phyloP scores from a whole-genome alignment of 305 asterid species.

The Petunia hybrid region DNA sequence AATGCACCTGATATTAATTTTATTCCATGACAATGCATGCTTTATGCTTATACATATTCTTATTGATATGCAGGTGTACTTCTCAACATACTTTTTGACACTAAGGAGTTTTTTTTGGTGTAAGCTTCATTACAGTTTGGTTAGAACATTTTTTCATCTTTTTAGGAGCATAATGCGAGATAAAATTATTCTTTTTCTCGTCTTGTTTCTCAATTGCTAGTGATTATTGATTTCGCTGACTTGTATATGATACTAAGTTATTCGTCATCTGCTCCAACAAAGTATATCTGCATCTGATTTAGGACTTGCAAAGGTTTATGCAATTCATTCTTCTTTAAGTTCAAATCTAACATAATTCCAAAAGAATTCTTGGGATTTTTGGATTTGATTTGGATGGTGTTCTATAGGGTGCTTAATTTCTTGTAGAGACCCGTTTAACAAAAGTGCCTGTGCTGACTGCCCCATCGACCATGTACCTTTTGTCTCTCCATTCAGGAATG shows the following conservation, averaged over 20 bases:
- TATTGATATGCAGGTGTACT: constrained; percentile 57
- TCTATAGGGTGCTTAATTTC: neutral
- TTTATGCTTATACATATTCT: constrained; percentile 32
- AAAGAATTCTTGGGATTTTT: constrained; percentile 26
- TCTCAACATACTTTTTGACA: constrained; percentile 50
- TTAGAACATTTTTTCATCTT: constrained; percentile 44
- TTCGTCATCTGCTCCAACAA: neutral
- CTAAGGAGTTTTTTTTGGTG: constrained; percentile 49
- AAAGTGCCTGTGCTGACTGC: constrained; percentile 13
- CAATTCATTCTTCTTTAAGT: constrained; percentile 14
- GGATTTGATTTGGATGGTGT: constrained; percentile 1
- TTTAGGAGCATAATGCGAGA: constrained; percentile 45
- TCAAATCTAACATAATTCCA: constrained; percentile 1
- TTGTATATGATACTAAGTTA: constrained; percentile 1
- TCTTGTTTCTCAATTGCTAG: constrained; percentile 24
- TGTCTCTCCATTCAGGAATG: constrained; percentile 17
- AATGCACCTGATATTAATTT: neutral
- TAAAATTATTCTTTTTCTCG: constrained; percentile 33
- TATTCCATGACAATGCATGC: constrained; percentile 19
- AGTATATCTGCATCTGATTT: constrained; percentile 27
- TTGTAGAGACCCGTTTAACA: constrained; percentile 13
- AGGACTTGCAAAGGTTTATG: constrained; percentile 6
- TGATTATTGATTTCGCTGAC: constrained; percentile 28
- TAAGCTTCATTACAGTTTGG: constrained; percentile 43
- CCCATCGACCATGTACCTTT: neutral